These are phyloP conservation scores for Moesziomyces parantarcticus DNA, from an alignment of 1,284 basidiomycete species.

Conservation along the genomic window DNA sequence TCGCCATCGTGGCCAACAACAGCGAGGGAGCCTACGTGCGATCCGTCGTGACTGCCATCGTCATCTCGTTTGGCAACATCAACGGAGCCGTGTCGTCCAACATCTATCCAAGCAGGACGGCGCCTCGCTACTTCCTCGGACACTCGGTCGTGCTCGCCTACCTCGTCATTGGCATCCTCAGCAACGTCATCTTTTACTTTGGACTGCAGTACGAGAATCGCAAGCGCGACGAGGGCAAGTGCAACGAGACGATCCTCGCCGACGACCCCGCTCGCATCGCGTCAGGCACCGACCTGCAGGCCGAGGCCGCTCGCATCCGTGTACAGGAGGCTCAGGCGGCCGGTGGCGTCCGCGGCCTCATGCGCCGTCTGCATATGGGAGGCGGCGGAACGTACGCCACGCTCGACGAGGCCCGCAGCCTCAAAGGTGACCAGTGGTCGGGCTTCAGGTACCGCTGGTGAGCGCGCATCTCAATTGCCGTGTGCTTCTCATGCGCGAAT, in stretches of 20 bases:
- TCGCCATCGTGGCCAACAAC: conserved; percentile 79
- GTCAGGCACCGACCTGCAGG: conserved; percentile 30
- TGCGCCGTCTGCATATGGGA: conserved; percentile 26
- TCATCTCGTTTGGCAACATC: conserved; percentile 65
- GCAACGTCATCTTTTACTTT: conserved; percentile 71
- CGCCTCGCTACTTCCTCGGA: conserved; percentile 78
- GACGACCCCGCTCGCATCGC: conserved; percentile 19
- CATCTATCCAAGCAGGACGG: conserved; percentile 75
- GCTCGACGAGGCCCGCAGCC: conserved; percentile 40
- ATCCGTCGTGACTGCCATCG: conserved; percentile 74
- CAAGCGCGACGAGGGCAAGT: conserved; percentile 74
- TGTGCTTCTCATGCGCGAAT: too few species aligned
- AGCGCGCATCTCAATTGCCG: not conserved
- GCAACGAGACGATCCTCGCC: conserved; percentile 75
- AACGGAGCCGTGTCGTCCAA: conserved; percentile 76
- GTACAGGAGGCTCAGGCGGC: conserved; percentile 21
- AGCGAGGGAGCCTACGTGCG: conserved; percentile 81
- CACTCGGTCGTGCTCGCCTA: conserved; percentile 78
- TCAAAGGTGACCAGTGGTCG: conserved; percentile 54
- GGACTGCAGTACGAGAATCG: conserved; percentile 75
- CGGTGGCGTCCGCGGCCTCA: conserved; percentile 19
- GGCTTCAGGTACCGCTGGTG: conserved; percentile 27
- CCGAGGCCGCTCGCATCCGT: conserved; percentile 29
- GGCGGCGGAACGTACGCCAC: conserved; percentile 56
- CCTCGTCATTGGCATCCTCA: conserved; percentile 75